Evolutionary conservation across 2,329 filamentous ascomycete species (phyloP).

Genomic region (Fusarium pseudocircinatum): DNA sequence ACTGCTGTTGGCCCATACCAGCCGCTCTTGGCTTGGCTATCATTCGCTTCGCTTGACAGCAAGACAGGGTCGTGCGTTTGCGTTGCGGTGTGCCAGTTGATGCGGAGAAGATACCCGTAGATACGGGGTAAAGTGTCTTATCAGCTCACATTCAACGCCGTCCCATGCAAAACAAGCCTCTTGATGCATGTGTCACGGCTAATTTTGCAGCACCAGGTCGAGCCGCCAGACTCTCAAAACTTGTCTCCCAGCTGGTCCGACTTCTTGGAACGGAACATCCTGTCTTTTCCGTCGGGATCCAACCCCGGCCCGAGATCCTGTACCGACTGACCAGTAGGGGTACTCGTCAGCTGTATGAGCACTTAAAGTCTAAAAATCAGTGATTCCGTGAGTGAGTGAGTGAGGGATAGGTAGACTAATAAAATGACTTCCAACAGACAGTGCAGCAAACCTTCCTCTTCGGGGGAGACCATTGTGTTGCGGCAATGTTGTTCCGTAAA

Average conservation of each 20-base stretch:
- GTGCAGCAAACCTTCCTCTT: constrained; percentile 12
- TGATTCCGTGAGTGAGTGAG: not conserved
- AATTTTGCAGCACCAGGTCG: not conserved
- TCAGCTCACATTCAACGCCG: constrained; percentile 26
- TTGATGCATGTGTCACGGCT: not conserved
- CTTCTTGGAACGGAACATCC: not conserved
- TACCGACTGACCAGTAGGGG: constrained; percentile 3
- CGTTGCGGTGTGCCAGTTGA: constrained; percentile 20
- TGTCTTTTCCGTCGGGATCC: constrained; percentile 27
- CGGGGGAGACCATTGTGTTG: not conserved
- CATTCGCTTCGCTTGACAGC: constrained; percentile 5
- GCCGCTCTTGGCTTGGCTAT: constrained; percentile 26
- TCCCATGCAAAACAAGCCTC: not conserved
- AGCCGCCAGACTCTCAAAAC: not conserved
- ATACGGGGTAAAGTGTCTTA: constrained; percentile 11
- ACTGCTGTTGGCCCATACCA: constrained; percentile 21
- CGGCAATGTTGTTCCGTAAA: not conserved
- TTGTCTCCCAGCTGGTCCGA: not conserved
- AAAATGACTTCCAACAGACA: constrained; percentile 5
- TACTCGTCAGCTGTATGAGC: not conserved
- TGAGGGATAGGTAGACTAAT: not conserved
- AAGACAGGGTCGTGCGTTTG: constrained; percentile 11
- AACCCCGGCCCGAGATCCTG: constrained; percentile 21
- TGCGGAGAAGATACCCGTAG: constrained; percentile 20
- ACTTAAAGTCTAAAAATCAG: not conserved